Percentiles rank a stretch among this genome's conserved stretches.
These are phyloP conservation scores for Aspergillus incahuasiensis DNA, from an alignment of 495 filamentous ascomycete species.

Conservation along the genomic window DNA sequence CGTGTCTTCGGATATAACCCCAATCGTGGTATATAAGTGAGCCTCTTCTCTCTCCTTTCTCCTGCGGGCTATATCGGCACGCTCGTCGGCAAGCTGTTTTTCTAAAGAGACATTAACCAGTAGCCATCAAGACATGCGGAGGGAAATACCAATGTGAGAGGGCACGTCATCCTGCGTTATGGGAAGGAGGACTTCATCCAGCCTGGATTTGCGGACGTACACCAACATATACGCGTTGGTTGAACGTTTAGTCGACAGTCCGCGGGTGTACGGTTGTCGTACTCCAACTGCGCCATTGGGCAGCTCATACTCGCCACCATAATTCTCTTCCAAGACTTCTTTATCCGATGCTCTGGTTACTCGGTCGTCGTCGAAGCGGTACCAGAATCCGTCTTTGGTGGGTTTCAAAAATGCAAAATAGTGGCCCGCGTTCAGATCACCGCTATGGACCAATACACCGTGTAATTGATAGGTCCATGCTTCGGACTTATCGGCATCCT, in stretches of 20 bases:
- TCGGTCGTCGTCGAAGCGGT: constrained; percentile 95
- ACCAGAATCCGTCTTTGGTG: constrained; percentile 86
- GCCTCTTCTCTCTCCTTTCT: constrained; percentile 89
- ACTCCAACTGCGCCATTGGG: constrained; percentile 54
- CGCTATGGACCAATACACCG: constrained; percentile 93
- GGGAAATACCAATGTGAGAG: constrained; percentile 65
- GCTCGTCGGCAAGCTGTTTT: constrained; percentile 71
- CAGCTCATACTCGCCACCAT: constrained; percentile 77
- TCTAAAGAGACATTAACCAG: constrained; percentile 46
- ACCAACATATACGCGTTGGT: constrained; percentile 97
- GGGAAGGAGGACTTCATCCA: constrained; percentile 73
- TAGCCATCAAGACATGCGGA: not conserved
- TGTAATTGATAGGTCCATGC: constrained; percentile 89
- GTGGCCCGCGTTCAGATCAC: constrained; percentile 95
- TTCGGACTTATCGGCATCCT: constrained; percentile 82
- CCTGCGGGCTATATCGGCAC: constrained; percentile 62
- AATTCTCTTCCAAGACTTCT: constrained; percentile 95
- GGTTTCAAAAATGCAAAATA: constrained; percentile 98
- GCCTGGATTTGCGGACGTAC: constrained; percentile 81
- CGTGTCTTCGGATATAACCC: constrained; percentile 70
- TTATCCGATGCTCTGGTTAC: constrained; percentile 88
- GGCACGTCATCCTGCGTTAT: constrained; percentile 75
- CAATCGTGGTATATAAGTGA: constrained; percentile 81
- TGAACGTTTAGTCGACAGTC: constrained; percentile 62
- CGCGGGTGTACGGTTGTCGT: constrained; percentile 63